phyloP scores from a whole-genome alignment of 2,329 filamentous ascomycete genomes.

The Metarhizium sp. region DNA sequence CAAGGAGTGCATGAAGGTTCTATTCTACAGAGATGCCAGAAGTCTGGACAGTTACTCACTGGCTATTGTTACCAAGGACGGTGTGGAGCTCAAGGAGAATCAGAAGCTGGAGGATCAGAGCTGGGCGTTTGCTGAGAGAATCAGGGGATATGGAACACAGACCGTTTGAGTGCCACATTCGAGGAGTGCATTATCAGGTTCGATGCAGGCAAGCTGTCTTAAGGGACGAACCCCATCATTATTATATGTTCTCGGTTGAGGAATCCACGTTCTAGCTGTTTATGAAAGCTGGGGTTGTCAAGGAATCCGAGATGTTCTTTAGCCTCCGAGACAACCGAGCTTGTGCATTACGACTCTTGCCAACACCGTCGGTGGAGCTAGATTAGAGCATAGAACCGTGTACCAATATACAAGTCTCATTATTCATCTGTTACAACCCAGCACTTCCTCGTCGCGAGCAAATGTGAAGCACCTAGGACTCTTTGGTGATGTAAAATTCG shows the following conservation, averaged over 20 bases:
- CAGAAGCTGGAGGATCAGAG: conserved; percentile 91
- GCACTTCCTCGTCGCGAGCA: background rate
- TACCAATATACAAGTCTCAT: background rate
- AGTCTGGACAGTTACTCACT: conserved; percentile 88
- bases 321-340: too few species aligned
- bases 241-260: background rate
- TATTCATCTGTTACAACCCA: background rate
- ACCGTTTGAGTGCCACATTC: conserved; percentile 32
- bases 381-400: background rate
- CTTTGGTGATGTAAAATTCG: background rate
- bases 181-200: background rate
- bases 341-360: too few species aligned
- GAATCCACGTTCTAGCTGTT: too few species aligned
- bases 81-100: conserved; percentile 74
- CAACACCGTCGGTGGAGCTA: too few species aligned
- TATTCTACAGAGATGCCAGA: conserved; percentile 94
- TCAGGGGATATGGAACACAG: conserved; percentile 92
- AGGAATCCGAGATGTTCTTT: too few species aligned
- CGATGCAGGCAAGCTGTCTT: background rate
- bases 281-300: too few species aligned
- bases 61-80: conserved; percentile 79
- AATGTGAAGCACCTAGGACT: background rate
- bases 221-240: background rate
- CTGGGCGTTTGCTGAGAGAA: conserved; percentile 95
- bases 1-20: conserved; percentile 94